phyloP scores from a whole-genome alignment of 345 rosid genomes.

The Nasturtium officinale region DNA sequence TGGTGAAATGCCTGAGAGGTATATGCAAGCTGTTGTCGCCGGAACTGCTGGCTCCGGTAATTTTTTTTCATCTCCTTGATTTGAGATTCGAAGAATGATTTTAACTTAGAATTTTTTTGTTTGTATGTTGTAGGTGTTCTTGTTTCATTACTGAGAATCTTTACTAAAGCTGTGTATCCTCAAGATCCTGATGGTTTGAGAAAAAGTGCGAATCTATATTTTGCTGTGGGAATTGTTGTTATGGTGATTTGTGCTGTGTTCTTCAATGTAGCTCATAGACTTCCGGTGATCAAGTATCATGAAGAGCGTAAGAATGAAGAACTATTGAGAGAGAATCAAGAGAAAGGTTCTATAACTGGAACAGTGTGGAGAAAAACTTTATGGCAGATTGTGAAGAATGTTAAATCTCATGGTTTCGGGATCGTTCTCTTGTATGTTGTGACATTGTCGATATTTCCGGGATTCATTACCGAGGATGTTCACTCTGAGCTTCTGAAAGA shows the following conservation, averaged over 20 bases:
- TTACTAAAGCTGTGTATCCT: slow-evolving; percentile 77
- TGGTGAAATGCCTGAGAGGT: slow-evolving; percentile 90
- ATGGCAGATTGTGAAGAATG: slow-evolving; percentile 57
- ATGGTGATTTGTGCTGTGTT: slow-evolving; percentile 71
- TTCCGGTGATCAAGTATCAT: slow-evolving; percentile 79
- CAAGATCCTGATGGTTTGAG: slow-evolving; percentile 76
- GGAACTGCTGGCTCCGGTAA: slow-evolving; percentile 97
- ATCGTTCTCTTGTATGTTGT: slow-evolving; percentile 64
- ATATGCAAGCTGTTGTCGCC: slow-evolving; percentile 92
- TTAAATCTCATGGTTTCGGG: slow-evolving; percentile 85
- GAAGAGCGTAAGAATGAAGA: slow-evolving; percentile 64
- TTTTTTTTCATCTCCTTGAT: not conserved
- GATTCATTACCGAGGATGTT: slow-evolving; percentile 89
- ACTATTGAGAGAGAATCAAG: slow-evolving; percentile 53
- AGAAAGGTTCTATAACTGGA: slow-evolving; percentile 57
- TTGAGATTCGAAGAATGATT: not conserved
- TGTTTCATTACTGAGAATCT: slow-evolving; percentile 73
- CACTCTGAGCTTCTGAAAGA: slow-evolving; percentile 75
- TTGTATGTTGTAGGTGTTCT: slow-evolving; percentile 63
- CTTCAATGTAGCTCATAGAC: slow-evolving; percentile 70
- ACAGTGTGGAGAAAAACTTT: slow-evolving; percentile 65
- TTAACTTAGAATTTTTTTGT: slow-evolving; percentile 7
- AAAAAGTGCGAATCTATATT: slow-evolving; percentile 81
- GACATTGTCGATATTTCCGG: slow-evolving; percentile 88
- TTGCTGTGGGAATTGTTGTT: slow-evolving; percentile 67